A percentile compares a stretch with the other conserved stretches of the same genome.
These are phyloP conservation scores for Agapanthus africanus DNA, from an alignment of 106 monocot genomes.

Conservation along the genomic window DNA sequence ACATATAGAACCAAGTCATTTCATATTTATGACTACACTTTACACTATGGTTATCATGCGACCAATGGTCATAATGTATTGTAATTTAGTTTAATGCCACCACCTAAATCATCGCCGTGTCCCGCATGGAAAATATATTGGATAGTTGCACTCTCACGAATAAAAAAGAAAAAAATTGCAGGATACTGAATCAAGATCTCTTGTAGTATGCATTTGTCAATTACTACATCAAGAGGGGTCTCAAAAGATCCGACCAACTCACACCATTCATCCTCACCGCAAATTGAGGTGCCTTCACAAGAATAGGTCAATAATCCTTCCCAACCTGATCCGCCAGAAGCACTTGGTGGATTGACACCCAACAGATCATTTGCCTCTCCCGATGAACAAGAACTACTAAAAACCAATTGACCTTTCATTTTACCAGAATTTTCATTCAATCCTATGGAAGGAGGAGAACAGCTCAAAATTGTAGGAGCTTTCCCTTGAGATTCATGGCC, in stretches of 20 bases:
- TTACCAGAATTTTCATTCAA: slow-evolving; percentile 6
- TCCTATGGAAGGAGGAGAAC: neutral
- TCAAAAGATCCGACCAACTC: slow-evolving; percentile 34
- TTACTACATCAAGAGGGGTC: slow-evolving; percentile 67
- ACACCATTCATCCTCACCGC: slow-evolving; percentile 8
- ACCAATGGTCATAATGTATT: too few relatives aligned
- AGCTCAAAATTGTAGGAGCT: neutral
- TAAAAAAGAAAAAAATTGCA: slow-evolving; percentile 17
- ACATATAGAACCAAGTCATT: neutral
- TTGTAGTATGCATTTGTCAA: slow-evolving; percentile 75
- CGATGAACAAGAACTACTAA: slow-evolving; percentile 18
- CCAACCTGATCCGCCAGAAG: slow-evolving; percentile 68
- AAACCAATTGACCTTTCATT: slow-evolving; percentile 11
- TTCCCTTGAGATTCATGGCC: slow-evolving; percentile 15
- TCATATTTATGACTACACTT: neutral
- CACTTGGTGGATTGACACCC: slow-evolving; percentile 12
- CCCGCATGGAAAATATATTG: neutral
- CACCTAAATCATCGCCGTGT: neutral
- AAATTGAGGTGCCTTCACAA: slow-evolving; percentile 13
- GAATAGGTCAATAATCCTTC: slow-evolving; percentile 32
- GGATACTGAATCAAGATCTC: slow-evolving; percentile 98
- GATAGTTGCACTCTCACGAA: neutral
- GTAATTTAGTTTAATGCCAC: too few relatives aligned
- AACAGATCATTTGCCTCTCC: slow-evolving; percentile 9
- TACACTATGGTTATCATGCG: too few relatives aligned